These are phyloP conservation scores for Chrysophaeum taylorii DNA, from an alignment of 352 stramenopile genomes.

Conservation along the genomic window DNA sequence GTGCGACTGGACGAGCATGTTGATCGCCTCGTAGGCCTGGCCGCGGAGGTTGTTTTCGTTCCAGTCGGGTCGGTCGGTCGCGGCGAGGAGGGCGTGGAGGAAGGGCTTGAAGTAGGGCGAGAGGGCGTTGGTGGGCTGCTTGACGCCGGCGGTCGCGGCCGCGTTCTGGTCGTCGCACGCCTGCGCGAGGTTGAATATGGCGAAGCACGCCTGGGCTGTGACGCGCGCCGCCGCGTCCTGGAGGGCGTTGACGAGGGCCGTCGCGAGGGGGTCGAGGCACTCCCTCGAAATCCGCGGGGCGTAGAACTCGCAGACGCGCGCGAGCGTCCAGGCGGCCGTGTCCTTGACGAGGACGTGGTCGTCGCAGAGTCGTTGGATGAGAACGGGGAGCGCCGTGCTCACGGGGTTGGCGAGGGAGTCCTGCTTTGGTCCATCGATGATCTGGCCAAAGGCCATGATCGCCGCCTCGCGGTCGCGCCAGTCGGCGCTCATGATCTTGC, in stretches of 20 bases:
- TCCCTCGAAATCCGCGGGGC: slow-evolving; percentile 71
- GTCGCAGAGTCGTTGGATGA: slow-evolving; percentile 73
- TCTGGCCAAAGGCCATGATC: slow-evolving; percentile 91
- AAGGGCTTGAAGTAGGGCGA: slow-evolving; percentile 79
- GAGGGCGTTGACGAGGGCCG: slow-evolving; percentile 36
- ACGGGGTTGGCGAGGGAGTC: slow-evolving; percentile 77
- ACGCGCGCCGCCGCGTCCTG: slow-evolving; percentile 49
- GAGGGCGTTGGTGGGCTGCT: slow-evolving; percentile 68
- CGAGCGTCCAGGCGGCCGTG: slow-evolving; percentile 89
- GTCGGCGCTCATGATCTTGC: slow-evolving; percentile 82
- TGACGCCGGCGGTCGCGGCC: slow-evolving; percentile 47
- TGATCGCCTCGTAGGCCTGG: slow-evolving; percentile 81
- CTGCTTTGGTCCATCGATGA: slow-evolving; percentile 79
- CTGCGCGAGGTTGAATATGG: slow-evolving; percentile 90
- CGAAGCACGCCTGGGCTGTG: slow-evolving; percentile 85
- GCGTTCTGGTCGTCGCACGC: slow-evolving; percentile 61
- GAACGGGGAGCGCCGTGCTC: slow-evolving; percentile 76
- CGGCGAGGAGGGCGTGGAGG: slow-evolving; percentile 79
- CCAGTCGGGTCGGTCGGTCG: slow-evolving; percentile 68
- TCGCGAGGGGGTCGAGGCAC: slow-evolving; percentile 73
- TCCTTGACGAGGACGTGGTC: slow-evolving; percentile 78
- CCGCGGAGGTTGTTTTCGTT: slow-evolving; percentile 75
- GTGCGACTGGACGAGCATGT: slow-evolving; percentile 74
- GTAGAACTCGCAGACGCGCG: slow-evolving; percentile 87
- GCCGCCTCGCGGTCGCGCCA: slow-evolving; percentile 88